Evolutionary conservation across 73 alveolate genomes (phyloP).

Genomic region (Paramecium sexaurelia): DNA sequence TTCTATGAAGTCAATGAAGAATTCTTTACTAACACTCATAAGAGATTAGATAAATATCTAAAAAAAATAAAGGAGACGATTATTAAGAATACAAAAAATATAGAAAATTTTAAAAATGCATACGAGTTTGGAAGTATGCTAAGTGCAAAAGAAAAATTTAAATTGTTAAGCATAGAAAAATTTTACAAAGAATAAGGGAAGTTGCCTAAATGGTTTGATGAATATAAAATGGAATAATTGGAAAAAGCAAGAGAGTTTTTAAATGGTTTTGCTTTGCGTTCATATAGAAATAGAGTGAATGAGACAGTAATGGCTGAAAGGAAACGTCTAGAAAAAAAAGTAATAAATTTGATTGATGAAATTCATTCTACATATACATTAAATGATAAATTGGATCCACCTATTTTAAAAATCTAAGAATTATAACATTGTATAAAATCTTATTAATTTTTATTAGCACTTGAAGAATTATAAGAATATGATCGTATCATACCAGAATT

Average conservation of each 20-base stretch:
- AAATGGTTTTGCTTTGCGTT: constrained; percentile 30
- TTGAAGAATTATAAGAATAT: constrained; percentile 12
- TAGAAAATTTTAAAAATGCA: neutral
- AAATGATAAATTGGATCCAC: neutral
- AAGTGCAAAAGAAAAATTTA: neutral
- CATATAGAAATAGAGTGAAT: constrained; percentile 30
- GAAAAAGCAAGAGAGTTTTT: neutral
- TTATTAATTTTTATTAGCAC: neutral
- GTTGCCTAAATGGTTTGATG: constrained; percentile 53
- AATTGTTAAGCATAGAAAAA: neutral
- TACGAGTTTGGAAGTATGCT: constrained; percentile 18
- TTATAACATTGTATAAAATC: neutral
- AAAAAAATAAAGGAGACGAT: neutral
- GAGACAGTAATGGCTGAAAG: constrained; percentile 24
- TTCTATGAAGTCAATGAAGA: neutral
- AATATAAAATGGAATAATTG: constrained; percentile 28
- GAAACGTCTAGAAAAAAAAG: neutral
- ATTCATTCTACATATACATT: neutral
- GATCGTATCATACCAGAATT: constrained; percentile 39
- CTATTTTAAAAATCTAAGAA: constrained; percentile 23
- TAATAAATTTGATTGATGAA: neutral
- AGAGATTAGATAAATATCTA: neutral
- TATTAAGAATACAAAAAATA: neutral
- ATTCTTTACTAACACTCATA: neutral
- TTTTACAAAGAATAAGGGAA: neutral